A percentile compares a stretch with the other conserved stretches of the same genome.
phyloP scores from a whole-genome alignment of 1,284 basidiomycete genomes.

The Malassezia obtusa region DNA sequence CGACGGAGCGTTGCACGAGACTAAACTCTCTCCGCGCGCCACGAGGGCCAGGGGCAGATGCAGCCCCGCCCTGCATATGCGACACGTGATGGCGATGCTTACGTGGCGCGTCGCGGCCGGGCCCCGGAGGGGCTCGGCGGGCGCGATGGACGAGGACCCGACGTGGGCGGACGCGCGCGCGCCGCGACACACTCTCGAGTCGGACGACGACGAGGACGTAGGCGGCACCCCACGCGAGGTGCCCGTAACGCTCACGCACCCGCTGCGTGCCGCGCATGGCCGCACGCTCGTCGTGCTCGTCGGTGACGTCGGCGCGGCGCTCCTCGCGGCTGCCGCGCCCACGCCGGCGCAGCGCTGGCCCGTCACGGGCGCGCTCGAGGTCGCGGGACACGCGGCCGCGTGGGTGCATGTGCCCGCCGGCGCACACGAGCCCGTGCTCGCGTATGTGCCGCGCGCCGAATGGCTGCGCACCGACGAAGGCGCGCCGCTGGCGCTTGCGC shows the following conservation, averaged over 20 bases:
- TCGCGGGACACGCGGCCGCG: not conserved
- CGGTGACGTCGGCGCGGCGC: not conserved
- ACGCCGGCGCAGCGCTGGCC: not conserved
- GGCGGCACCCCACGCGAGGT: no score
- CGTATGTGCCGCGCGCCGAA: not conserved
- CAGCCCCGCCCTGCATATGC: no score
- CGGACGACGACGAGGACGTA: conserved; percentile 11
- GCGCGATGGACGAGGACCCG: conserved; percentile 7
- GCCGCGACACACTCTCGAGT: conserved; percentile 15
- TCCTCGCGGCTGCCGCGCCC: not conserved
- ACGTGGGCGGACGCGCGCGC: not conserved
- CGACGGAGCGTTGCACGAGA: no score
- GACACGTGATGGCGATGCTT: not conserved
- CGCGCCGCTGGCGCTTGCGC: not conserved
- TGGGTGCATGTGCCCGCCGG: not conserved
- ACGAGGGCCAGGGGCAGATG: no score
- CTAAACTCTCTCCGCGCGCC: no score
- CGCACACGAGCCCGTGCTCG: not conserved
- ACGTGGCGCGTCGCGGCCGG: not conserved
- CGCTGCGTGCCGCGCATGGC: not conserved
- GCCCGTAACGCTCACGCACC: no score
- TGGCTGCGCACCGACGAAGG: not conserved
- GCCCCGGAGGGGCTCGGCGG: not conserved
- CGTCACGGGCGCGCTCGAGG: not conserved
- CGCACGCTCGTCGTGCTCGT: not conserved